Base-by-base conservation (phyloP, 2,329 filamentous ascomycete genomes). In the Nemania bipapillata region DNA sequence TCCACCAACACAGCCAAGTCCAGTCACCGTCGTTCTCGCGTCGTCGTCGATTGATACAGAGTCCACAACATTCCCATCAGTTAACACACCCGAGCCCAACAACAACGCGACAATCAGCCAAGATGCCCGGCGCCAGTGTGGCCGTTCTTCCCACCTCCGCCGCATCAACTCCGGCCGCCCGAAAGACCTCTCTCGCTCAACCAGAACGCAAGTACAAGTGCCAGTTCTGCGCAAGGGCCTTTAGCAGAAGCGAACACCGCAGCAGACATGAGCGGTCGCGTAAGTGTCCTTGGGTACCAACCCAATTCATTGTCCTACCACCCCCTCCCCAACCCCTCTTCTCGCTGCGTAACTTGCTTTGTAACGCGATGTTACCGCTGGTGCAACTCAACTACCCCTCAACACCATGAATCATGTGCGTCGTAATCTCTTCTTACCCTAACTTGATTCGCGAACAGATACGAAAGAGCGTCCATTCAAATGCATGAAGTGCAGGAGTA, bases 171-270 rank as follows among this genome's bases (percentile, higher is more conserved):
- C 87, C 91, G 79, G 87, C 88, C 76, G 87, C 91, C 78, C 90
- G 92, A 82, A 97, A 96, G 83, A 83, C 91, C 74, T 86, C 91
- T 70, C 84, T 90, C 76, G 91, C 89, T 69, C 77, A 76, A 76
- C 93, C 94, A 65, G 96, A 98, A 86, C 95, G 96, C 86, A 97
- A 97, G 84, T 99, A 99, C 89, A 97, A 98, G 82, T 99, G 96
- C 85, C 94, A 97, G 86, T 98, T 97, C 83, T 98, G 96, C 86
- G 94, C 94, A 83, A 89, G 96, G 82, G 96, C 96, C 72, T 99
- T 99, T 82, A 97, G 94, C 84, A 88, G 96, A 81, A 97, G 94
- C 81, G 96, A 99, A 83, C 96, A 99, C 82, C 90, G 96, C 77
- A 97, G 94, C 83, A 89, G 96, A 82, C 96, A 99, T 83, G 96